Base-by-base conservation (phyloP, 177 flowering plant genomes). In the Telopea speciosissima region DNA sequence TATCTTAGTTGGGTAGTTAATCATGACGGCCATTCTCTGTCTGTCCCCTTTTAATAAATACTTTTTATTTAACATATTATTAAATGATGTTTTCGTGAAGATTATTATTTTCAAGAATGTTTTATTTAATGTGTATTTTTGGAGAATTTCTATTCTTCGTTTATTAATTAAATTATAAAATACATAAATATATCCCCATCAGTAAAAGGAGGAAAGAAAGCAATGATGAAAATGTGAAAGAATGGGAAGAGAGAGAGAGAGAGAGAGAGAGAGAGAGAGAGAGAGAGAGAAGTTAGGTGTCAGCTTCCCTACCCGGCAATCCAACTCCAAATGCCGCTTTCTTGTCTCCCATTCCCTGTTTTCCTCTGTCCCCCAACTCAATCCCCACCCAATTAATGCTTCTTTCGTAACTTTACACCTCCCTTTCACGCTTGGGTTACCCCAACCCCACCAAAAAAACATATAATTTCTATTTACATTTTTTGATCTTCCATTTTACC, bases 321-420 rank as follows among this genome's bases (percentile, higher is more conserved):
- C 62, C 70, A 42, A 72, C 70, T 77, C 68, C 64, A 71, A 77
- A 61, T 79, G 80, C 82, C 82, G 84, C 81, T 79, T 82, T 79
- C 79, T 68, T 82, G 84, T 79, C 82, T 19, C 88, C 71, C 67
- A 36, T 28, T 60, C 82, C 77, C 71, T 74, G 77, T 74, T 80
- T 81, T 76, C 76, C 61, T 75, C 72, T 83, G 80, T 81, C 79
- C 73, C 85, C 82, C 71, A 21, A 40, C 72, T 45, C 10, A 31
- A 8, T 58, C 40, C 60, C 60, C 63, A 52, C 28, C 63, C 67
- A 69, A 61, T 71, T 6, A 63, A 62, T 76, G 70, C 77, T 52
- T 19, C 58, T 52, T 52, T 11, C 58, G 58, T 52, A 4, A 52
- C 58, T 52, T 28, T 52, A 52, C 58, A 52, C 58, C 63, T 12